Percentiles rank a stretch among this genome's conserved stretches.
Evolutionary conservation across 331 rosid genomes (phyloP).

Genomic region (Pyrus hybrid): DNA sequence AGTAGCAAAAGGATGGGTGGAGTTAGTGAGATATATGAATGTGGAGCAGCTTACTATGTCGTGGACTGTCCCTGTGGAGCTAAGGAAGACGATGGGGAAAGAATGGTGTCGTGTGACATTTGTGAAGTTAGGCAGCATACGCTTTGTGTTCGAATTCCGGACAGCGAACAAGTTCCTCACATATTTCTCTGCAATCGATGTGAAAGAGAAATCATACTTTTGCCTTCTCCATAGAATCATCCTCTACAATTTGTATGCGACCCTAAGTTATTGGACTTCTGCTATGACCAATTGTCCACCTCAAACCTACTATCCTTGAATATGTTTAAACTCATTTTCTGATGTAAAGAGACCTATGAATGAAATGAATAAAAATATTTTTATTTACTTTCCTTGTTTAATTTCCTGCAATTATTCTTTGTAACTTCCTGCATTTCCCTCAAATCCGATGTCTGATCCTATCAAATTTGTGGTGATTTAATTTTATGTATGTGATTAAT

Average conservation of each 20-base stretch:
- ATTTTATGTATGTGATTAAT: neutral
- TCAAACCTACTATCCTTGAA: too few species aligned
- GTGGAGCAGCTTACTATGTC: constrained; percentile 20
- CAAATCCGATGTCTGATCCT: too few species aligned
- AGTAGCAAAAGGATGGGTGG: constrained; percentile 13
- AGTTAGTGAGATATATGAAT: constrained; percentile 27
- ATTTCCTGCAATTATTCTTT: too few species aligned
- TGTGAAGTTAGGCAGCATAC: constrained; percentile 85
- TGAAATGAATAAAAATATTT: too few species aligned
- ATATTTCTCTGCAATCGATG: constrained; percentile 71
- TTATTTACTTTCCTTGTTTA: too few species aligned
- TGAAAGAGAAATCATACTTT: constrained; percentile 55
- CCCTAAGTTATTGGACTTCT: too few species aligned
- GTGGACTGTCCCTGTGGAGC: constrained; percentile 78
- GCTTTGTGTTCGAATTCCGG: constrained; percentile 59
- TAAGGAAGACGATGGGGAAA: constrained; percentile 76
- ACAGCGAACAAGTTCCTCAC: constrained; percentile 55
- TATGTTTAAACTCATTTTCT: too few species aligned
- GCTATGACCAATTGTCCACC: too few species aligned
- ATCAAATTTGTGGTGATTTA: neutral
- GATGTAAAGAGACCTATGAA: too few species aligned
- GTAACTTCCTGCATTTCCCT: too few species aligned
- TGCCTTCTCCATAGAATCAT: constrained; percentile 41
- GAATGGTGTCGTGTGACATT: constrained; percentile 75
- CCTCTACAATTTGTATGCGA: neutral